Conservation (phyloP, 1,139 yeast species). For the Magnusiomyces paraingens region DNA sequence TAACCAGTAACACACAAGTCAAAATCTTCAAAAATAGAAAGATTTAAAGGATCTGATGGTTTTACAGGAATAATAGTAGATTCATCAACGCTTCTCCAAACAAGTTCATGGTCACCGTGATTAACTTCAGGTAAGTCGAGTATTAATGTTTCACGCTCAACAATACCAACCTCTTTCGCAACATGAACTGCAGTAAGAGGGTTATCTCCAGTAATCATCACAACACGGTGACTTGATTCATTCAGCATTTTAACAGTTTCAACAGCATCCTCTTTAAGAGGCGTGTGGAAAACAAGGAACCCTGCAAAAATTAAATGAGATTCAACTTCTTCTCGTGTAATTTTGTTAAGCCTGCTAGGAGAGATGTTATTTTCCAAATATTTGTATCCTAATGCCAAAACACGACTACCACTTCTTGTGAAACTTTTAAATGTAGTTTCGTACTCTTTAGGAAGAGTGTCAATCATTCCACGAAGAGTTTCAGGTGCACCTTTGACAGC, state of each 20-base stretch:
- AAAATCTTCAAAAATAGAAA: conserved; percentile 52
- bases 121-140: conserved; percentile 69
- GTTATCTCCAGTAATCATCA: conserved; percentile 99
- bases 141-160: conserved; percentile 74
- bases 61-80: conserved; percentile 63
- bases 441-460: conserved; percentile 65
- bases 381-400: conserved; percentile 87
- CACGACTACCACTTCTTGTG: conserved; percentile 95
- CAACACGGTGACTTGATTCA: conserved; percentile 84
- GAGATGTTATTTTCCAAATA: conserved; percentile 49
- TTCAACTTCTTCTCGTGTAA: conserved; percentile 73
- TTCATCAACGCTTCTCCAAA: conserved; percentile 84
- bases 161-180: conserved; percentile 86
- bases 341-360: conserved; percentile 46
- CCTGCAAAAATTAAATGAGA: conserved; percentile 75
- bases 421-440: conserved; percentile 85
- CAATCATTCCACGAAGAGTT: conserved; percentile 74
- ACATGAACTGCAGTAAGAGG: conserved; percentile 98
- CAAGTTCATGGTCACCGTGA: conserved; percentile 50
- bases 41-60: conserved; percentile 53
- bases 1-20: conserved; percentile 94
- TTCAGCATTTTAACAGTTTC: conserved; percentile 88
- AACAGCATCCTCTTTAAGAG: conserved; percentile 87
- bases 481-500: conserved; percentile 99
- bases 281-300: conserved; percentile 94